Conservation (phyloP, 495 filamentous ascomycete species). For the Lepidopterella palustris region DNA sequence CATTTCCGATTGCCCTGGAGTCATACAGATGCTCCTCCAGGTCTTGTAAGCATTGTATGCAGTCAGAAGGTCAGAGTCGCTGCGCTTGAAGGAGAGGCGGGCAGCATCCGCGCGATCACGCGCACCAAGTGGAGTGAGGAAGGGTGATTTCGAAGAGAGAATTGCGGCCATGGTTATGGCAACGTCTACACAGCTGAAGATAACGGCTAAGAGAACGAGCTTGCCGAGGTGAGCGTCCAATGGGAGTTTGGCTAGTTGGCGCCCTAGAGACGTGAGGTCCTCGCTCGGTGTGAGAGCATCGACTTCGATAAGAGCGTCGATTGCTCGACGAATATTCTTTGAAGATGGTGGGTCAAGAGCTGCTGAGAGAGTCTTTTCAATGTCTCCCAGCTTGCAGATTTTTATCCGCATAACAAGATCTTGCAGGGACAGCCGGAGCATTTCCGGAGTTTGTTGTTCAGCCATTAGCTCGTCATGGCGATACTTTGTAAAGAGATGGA, state of each 20-base stretch:
- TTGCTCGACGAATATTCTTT: constrained; percentile 84
- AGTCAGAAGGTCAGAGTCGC: constrained; percentile 86
- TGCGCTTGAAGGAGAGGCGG: constrained; percentile 68
- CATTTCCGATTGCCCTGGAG: constrained; percentile 59
- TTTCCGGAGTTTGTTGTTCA: constrained; percentile 90
- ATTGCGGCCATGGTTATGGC: constrained; percentile 86
- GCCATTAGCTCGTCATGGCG: constrained; percentile 75
- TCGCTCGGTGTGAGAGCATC: constrained; percentile 76
- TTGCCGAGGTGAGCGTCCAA: constrained; percentile 94
- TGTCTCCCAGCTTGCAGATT: constrained; percentile 86
- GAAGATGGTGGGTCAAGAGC: constrained; percentile 84
- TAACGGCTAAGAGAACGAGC: constrained; percentile 71
- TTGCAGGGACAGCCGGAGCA: constrained; percentile 87
- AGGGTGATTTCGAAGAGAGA: constrained; percentile 89
- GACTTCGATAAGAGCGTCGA: constrained; percentile 89
- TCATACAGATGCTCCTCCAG: constrained; percentile 74
- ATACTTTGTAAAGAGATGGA: constrained; percentile 86
- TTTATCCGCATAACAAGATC: constrained; percentile 95
- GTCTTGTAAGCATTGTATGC: constrained; percentile 86
- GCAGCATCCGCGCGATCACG: constrained; percentile 72
- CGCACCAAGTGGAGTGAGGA: constrained; percentile 75
- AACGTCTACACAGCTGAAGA: constrained; percentile 87
- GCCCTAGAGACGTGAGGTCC: constrained; percentile 77
- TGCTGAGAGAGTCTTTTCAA: constrained; percentile 81
- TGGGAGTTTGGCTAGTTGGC: constrained; percentile 79